Base-by-base conservation (phyloP, 208 protist genomes). In the Endotrypanum monterogeii region DNA sequence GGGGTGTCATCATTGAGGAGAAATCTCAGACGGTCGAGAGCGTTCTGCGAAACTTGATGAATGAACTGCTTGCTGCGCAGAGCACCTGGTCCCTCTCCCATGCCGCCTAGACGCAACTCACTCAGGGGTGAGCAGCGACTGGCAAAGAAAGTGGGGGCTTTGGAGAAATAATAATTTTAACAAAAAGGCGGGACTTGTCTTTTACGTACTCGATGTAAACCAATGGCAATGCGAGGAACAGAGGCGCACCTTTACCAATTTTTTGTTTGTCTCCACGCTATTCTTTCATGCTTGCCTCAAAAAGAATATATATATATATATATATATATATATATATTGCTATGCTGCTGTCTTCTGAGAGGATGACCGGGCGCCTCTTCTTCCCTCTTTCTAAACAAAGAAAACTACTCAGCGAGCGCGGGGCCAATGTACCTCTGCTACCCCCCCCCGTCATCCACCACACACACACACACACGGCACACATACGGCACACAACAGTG, bases 31-130 rank as follows among this genome's bases (percentile, higher is more conserved):
- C 87, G 7, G 82, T 94, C 58, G 89, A 94, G 67, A 73, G 76
- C 0, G 89, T 96, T 35, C 66, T 96, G 48, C 85, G 83, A 44
- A 79, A 67, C 37, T 61, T 96, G 30, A 70, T 96, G 57, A 87
- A 81, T n/a, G 86, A 94, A 62, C 52, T 96, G 30, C 73, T 93
- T 20, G 57, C 75, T 1, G 85, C 84, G 16, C 87, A 96, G 54
- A 76, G 73, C 66, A 86, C 58, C 80, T 88, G 82, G 71, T 16
- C 54, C 28, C 32, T 62, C 52, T 30, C 32, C 62, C 52, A 41
- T 25, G 12, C 23, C 48, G 11, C 20, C 18, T 28, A 50, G 55
- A 12, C 35, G 25, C 39, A 41, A 44, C 9, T 39, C 20, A 14
- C 18, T 23, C 20, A 54, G 28, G 14, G 44, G 1, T 70, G 66